These are phyloP conservation scores for Peziza echinospora DNA, from an alignment of 495 filamentous ascomycete species.

Conservation along the genomic window DNA sequence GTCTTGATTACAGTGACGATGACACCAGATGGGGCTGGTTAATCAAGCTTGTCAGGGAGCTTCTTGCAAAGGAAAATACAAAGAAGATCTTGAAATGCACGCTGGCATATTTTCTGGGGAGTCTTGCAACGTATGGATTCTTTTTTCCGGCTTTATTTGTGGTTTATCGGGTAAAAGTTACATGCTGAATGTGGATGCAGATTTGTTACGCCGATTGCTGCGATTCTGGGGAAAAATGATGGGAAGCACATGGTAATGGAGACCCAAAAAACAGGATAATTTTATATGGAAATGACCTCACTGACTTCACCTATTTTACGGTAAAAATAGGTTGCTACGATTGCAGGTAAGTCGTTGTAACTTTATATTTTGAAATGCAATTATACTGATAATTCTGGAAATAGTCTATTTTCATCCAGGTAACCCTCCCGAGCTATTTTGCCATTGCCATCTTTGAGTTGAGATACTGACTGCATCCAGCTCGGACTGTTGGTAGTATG, in stretches of 20 bases:
- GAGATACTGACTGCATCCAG: conserved; percentile 15
- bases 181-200: conserved; percentile 2
- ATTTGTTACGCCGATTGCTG: conserved; percentile 34
- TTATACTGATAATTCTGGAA: not conserved
- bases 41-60: not conserved
- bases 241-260: conserved; percentile 93
- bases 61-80: conserved; percentile 5
- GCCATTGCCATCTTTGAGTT: not conserved
- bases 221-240: conserved; percentile 61
- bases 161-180: not conserved
- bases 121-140: conserved; percentile 62
- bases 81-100: conserved; percentile 65
- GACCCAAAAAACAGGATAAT: no score
- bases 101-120: conserved; percentile 73
- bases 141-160: not conserved
- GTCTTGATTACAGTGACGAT: not conserved
- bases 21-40: not conserved
- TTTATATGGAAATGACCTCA: not conserved
- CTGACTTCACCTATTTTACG: no score
- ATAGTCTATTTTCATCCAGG: conserved; percentile 90
- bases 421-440: no score
- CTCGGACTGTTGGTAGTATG: conserved; percentile 75
- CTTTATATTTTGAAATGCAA: no score
- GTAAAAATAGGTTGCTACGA: conserved; percentile 21
- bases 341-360: conserved; percentile 9